Evolutionary conservation across 78 protist genomes (phyloP), one percentile per base, ranked within the genome.

Genomic region (Guillardia theta): DNA sequence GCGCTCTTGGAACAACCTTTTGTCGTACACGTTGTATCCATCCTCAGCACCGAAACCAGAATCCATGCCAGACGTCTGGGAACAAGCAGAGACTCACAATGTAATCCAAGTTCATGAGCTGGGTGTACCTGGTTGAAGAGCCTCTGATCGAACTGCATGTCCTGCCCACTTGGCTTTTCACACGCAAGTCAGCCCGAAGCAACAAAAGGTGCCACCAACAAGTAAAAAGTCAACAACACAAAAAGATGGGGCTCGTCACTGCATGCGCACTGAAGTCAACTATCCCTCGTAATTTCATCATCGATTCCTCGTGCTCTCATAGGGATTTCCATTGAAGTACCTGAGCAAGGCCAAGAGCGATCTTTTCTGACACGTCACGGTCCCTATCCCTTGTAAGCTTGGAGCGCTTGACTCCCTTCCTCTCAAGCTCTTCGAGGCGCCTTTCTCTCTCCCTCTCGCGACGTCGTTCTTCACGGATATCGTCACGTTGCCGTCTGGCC

Each of bases 81-180:
- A n/a, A n/a, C n/a, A n/a, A n/a, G n/a, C n/a, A n/a, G n/a, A n/a
- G n/a, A n/a, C n/a, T n/a, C n/a, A n/a, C n/a, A n/a, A n/a, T n/a
- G n/a, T n/a, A n/a, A n/a, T n/a, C n/a, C n/a, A n/a, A n/a, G n/a
- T n/a, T n/a, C n/a, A n/a, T n/a, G n/a, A n/a, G n/a, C n/a, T n/a
- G n/a, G n/a, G n/a, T n/a, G n/a, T n/a, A n/a, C n/a, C n/a, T n/a
- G 98, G 93, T 97, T 97, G 95, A 98, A 98, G 54, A 98, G 96
- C 8, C 99, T 96, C 93, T 95, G 97, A 80, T 98, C 99, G 76
- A 95, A 97, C 64, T 70, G 83, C 83, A 70, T 70, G 36, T 70
- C 83, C 83, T 70, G 83, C 30, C 30, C 58, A 10, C 58, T n/a
- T n/a, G n/a, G n/a, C n/a, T n/a, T n/a, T n/a, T n/a, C n/a, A n/a